phyloP scores from a whole-genome alignment of 192 early-diverging fungal genomes.

The Lobosporangium transversale region DNA sequence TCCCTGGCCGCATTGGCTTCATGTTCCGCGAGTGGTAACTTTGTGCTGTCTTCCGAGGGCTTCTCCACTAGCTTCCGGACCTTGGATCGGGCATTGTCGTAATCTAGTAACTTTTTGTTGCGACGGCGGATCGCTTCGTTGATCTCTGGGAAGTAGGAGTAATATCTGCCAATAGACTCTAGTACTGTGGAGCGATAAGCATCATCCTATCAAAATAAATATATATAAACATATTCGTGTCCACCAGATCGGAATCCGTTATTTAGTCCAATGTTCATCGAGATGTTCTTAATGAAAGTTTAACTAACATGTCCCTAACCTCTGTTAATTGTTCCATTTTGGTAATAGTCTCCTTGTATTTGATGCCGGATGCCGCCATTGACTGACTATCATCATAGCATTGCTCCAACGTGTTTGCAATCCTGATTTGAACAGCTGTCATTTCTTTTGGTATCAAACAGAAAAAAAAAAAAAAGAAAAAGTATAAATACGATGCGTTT shows the following conservation, averaged over 20 bases:
- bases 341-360: conserved; percentile 86
- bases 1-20: conserved; percentile 79
- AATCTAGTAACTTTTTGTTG: conserved; percentile 88
- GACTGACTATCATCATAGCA: conserved; percentile 89
- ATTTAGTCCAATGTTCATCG: background rate
- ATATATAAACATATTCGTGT: background rate
- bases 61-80: conserved; percentile 86
- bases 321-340: conserved; percentile 83
- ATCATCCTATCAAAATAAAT: conserved; percentile 64
- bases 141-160: conserved; percentile 91
- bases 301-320: conserved; percentile 66
- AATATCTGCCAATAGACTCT: conserved; percentile 89
- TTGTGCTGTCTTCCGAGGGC: conserved; percentile 73
- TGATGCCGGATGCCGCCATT: conserved; percentile 75
- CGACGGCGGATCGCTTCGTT: conserved; percentile 93
- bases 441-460: no score
- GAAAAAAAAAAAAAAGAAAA: no score
- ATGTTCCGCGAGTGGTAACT: conserved; percentile 80
- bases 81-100: conserved; percentile 78
- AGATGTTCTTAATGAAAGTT: background rate
- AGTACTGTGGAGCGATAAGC: conserved; percentile 87
- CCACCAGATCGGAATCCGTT: no score
- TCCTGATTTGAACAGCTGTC: conserved; percentile 83
- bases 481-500: no score
- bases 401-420: conserved; percentile 87